Evolutionary conservation across 2,329 filamentous ascomycete genomes (phyloP), one percentile per base, ranked within the genome.

Genomic region (Bretziella fagacearum): DNA sequence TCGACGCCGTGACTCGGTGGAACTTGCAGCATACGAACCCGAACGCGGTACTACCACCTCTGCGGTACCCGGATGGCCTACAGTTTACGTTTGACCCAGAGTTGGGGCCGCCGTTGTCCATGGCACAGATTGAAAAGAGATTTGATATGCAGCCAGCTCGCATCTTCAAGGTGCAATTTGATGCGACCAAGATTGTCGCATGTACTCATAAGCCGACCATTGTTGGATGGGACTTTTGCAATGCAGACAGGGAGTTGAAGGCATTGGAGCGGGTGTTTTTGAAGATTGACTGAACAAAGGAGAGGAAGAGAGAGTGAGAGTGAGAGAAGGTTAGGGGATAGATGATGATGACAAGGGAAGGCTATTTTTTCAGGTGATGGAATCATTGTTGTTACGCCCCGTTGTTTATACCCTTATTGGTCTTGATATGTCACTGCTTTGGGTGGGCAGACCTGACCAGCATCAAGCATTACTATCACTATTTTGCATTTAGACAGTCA

Each of bases 221-320:
- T 57, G 85, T 96, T 0, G 91, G 87, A 0, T 98, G 91, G 91
- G 91, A 98, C 61, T 98, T 96, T 69, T 91, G 86, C 50, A 84
- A 86, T 54, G 81, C 77, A 3, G 87, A 98, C 54, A 63, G 73
- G 47, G 81, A 93, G 55, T 73, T 95, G 46, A 75, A 84, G 47
- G 79, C 84, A 58, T 83, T 81, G 5, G 76, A 77, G 53, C 72
- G 74, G 29, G 93, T 93, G 58, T 94, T 93, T 59, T 77, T 70
- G 46, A 69, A 73, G 2, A 66, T 79, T 35, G 71, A 75, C 49
- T 73, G 60, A 29, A 8, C 10, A 29, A n/a, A 63, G 47, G 63
- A 53, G 2, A 13, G 10, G 23, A 13, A n/a, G 6, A 18, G 4
- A n/a, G n/a, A n/a, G n/a, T n/a, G n/a, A n/a, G n/a, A n/a, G n/a